Conservation (phyloP, 2,329 filamentous ascomycete genomes). For the Lachnellula cervina region DNA sequence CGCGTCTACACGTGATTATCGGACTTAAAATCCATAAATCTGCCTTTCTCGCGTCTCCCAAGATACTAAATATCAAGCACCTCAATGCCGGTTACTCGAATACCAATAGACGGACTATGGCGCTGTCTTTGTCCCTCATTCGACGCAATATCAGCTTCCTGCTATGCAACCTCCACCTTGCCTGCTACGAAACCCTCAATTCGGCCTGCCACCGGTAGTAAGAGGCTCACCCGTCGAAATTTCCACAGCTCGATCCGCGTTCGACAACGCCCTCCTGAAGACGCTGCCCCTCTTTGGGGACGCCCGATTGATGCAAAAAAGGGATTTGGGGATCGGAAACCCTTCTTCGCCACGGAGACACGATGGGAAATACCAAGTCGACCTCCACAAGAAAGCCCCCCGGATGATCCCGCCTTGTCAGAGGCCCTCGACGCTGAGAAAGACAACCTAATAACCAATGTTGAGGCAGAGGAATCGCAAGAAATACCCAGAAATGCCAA, state of each 20-base stretch:
- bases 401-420: not conserved
- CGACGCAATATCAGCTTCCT: slow-evolving; percentile 37
- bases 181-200: slow-evolving; percentile 1
- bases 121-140: slow-evolving; percentile 57
- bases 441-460: too few species aligned
- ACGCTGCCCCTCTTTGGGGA: slow-evolving; percentile 19
- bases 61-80: slow-evolving; percentile 1
- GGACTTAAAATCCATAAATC: not conserved
- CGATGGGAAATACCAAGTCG: slow-evolving; percentile 7
- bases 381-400: slow-evolving; percentile 6
- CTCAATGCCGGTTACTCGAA: slow-evolving; percentile 32
- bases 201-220: not conserved
- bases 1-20: not conserved
- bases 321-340: slow-evolving; percentile 3
- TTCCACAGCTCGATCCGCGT: slow-evolving; percentile 13
- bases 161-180: not conserved
- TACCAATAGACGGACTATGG: slow-evolving; percentile 55
- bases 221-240: slow-evolving; percentile 1
- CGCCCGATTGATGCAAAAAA: not conserved
- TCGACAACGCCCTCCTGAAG: slow-evolving; percentile 12
- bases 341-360: not conserved
- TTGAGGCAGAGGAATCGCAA: too few species aligned
- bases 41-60: slow-evolving; percentile 1
- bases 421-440: too few species aligned
- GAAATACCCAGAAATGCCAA: too few species aligned